phyloP scores from a whole-genome alignment of 805 yeast species.

The Lipomyces lipofer region DNA sequence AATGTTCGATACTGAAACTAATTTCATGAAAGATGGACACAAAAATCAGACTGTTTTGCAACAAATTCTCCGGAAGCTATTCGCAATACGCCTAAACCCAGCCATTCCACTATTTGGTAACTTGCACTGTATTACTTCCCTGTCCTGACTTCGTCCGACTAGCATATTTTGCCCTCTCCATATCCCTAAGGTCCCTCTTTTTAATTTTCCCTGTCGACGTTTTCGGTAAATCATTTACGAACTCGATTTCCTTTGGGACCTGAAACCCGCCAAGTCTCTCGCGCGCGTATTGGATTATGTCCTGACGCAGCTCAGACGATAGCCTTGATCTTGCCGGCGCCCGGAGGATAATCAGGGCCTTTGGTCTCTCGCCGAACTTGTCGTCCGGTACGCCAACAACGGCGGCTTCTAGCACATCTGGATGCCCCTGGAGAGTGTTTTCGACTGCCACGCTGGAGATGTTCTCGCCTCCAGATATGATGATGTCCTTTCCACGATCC shows the following conservation, averaged over 20 bases:
- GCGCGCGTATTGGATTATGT: conserved; percentile 33
- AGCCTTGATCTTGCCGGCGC: neutral
- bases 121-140: too few relatives aligned
- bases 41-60: too few relatives aligned
- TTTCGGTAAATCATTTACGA: conserved; percentile 39
- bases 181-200: conserved; percentile 39
- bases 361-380: conserved; percentile 41
- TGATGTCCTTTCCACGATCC: conserved; percentile 42
- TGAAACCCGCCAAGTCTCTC: conserved; percentile 40
- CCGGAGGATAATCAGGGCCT: conserved; percentile 36
- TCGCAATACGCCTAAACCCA: too few relatives aligned
- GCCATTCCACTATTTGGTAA: too few relatives aligned
- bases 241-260: conserved; percentile 36
- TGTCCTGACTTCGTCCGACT: too few relatives aligned
- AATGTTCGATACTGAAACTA: too few relatives aligned
- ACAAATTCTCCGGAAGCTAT: too few relatives aligned
- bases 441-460: conserved; percentile 42
- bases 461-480: conserved; percentile 43
- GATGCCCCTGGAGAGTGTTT: conserved; percentile 34
- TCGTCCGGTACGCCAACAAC: conserved; percentile 40
- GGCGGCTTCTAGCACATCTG: conserved; percentile 38
- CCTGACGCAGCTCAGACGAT: conserved; percentile 13
- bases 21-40: too few relatives aligned
- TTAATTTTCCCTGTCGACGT: conserved; percentile 43
- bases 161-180: neutral